These are phyloP conservation scores for Durio zibethinus DNA, from an alignment of 345 rosid genomes.

Conservation along the genomic window DNA sequence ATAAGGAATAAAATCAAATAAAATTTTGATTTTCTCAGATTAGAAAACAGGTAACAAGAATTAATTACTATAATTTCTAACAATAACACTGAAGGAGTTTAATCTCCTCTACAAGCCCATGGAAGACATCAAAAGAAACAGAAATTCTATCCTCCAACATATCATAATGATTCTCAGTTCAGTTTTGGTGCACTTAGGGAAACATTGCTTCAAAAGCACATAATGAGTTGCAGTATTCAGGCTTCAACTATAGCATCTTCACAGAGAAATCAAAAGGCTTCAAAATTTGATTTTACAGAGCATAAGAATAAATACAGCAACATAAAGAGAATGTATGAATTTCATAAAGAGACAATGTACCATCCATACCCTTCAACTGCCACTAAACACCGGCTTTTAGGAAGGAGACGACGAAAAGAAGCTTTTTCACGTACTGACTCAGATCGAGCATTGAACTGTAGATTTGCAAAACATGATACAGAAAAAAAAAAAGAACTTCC, in stretches of 20 bases:
- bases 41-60: not conserved
- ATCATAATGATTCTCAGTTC: not conserved
- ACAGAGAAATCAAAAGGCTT: not conserved
- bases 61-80: not conserved
- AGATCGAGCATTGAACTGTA: conserved; percentile 92
- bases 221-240: not conserved
- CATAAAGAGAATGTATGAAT: not conserved
- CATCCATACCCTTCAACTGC: conserved; percentile 75
- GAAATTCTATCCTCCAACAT: not conserved
- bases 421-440: conserved; percentile 78
- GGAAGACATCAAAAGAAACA: not conserved
- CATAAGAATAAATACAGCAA: not conserved
- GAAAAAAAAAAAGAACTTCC: not conserved
- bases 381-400: conserved; percentile 73
- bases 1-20: not conserved
- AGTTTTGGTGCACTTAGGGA: not conserved
- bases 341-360: not conserved
- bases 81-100: not conserved
- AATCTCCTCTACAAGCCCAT: not conserved
- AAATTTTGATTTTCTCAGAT: not conserved
- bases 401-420: conserved; percentile 85
- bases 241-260: conserved; percentile 5
- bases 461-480: conserved; percentile 4
- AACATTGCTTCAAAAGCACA: not conserved
- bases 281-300: not conserved